These are phyloP conservation scores for Ceratocystis albifundus DNA, from an alignment of 2,329 filamentous ascomycete species.

Conservation along the genomic window DNA sequence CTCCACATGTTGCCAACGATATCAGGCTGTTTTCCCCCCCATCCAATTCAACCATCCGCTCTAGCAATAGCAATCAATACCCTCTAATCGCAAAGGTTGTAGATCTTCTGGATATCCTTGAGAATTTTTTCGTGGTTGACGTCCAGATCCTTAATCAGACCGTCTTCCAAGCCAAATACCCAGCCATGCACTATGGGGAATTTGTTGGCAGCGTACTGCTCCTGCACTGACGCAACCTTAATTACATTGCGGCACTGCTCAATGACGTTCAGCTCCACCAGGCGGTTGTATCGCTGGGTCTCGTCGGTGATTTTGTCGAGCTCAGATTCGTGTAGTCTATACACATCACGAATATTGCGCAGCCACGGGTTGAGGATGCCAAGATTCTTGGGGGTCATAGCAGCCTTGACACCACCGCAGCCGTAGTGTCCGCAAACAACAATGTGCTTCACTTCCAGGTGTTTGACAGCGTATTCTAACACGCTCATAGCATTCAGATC, in stretches of 20 bases:
- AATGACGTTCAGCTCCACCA: constrained; percentile 75
- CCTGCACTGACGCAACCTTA: constrained; percentile 69
- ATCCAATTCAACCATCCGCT: no score
- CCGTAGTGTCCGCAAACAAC: constrained; percentile 70
- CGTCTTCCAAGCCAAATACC: constrained; percentile 60
- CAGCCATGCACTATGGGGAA: constrained; percentile 62
- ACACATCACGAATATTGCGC: constrained; percentile 62
- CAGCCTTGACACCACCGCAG: constrained; percentile 65
- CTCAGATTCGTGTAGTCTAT: constrained; percentile 58
- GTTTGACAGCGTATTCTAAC: constrained; percentile 74
- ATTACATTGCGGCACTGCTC: constrained; percentile 67
- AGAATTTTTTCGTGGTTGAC: constrained; percentile 49
- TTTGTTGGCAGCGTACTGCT: constrained; percentile 50
- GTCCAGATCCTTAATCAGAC: constrained; percentile 53
- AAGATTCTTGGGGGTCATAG: constrained; percentile 58
- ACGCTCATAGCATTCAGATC: constrained; percentile 73
- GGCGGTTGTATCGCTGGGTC: constrained; percentile 50
- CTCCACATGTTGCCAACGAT: no score
- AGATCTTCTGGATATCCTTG: constrained; percentile 51
- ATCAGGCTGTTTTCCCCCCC: no score
- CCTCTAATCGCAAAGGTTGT: constrained; percentile 39
- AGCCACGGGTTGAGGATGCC: constrained; percentile 64
- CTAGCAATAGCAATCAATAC: no score
- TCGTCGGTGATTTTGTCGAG: constrained; percentile 51
- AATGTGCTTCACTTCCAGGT: constrained; percentile 72